These are phyloP conservation scores for Penicillium turbatum DNA, from an alignment of 495 filamentous ascomycete species.

Conservation along the genomic window DNA sequence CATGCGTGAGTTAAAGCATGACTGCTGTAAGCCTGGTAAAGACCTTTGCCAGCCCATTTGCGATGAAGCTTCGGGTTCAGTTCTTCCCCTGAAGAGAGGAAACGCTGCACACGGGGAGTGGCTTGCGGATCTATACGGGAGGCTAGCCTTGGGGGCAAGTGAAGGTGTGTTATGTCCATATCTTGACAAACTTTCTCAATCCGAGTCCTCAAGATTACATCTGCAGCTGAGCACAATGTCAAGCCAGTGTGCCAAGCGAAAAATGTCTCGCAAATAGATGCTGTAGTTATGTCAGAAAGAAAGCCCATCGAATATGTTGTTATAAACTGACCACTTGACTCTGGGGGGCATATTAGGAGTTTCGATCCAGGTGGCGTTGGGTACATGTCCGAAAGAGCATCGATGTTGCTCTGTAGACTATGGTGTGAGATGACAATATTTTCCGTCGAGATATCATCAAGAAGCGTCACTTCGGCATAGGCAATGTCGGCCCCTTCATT, in stretches of 20 bases:
- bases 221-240: constrained; percentile 63
- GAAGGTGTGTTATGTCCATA: constrained; percentile 66
- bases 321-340: constrained; percentile 54
- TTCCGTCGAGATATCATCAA: constrained; percentile 63
- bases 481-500: constrained; percentile 31
- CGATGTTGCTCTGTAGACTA: constrained; percentile 65
- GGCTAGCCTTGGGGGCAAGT: constrained; percentile 73
- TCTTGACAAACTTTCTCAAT: constrained; percentile 54
- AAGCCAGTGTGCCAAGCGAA: constrained; percentile 72
- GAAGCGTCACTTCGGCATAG: constrained; percentile 58
- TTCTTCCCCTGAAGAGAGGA: constrained; percentile 68
- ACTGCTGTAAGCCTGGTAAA: constrained; percentile 70
- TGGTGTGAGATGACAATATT: constrained; percentile 64
- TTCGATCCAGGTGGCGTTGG: constrained; percentile 43
- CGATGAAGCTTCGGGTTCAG: constrained; percentile 61
- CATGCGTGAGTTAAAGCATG: constrained; percentile 74
- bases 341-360: constrained; percentile 67
- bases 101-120: constrained; percentile 60
- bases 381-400: constrained; percentile 56
- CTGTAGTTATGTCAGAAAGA: constrained; percentile 18
- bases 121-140: constrained; percentile 57
- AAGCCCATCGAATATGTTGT: not conserved
- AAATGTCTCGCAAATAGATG: constrained; percentile 79
- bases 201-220: constrained; percentile 61
- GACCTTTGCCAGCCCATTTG: constrained; percentile 59